Conservation (phyloP, 257 asterid genomes). For the Ajuga chamaepitys region DNA sequence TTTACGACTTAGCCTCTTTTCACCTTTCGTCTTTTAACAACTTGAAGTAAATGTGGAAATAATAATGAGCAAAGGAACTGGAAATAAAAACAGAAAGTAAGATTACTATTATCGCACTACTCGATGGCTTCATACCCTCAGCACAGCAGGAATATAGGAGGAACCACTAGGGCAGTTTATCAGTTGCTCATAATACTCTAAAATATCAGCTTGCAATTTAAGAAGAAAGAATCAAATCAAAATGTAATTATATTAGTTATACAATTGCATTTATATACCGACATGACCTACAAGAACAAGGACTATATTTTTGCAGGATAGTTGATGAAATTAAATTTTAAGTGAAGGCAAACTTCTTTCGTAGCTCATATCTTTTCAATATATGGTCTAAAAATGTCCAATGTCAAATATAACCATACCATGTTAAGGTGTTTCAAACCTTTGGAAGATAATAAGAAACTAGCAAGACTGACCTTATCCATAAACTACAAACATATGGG, state of each 20-base stretch:
- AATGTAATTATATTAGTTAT: too few relatives aligned
- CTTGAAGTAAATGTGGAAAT: slow-evolving; percentile 70
- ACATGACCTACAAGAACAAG: slow-evolving; percentile 1
- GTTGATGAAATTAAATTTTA: not conserved
- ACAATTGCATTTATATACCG: not conserved
- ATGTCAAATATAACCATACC: too few relatives aligned
- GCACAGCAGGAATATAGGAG: slow-evolving; percentile 87
- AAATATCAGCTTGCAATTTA: slow-evolving; percentile 83
- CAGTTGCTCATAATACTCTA: slow-evolving; percentile 89
- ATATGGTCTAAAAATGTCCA: too few relatives aligned
- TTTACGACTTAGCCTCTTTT: slow-evolving; percentile 70
- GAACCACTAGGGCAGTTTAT: slow-evolving; percentile 83
- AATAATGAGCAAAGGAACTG: slow-evolving; percentile 1
- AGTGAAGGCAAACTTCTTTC: not conserved
- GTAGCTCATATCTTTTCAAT: not conserved
- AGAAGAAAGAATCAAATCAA: slow-evolving; percentile 15
- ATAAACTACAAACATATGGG: slow-evolving; percentile 85
- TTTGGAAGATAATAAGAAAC: not conserved
- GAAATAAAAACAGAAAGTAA: slow-evolving; percentile 1
- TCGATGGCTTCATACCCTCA: slow-evolving; percentile 59
- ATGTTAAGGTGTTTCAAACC: not conserved
- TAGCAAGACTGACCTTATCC: slow-evolving; percentile 65
- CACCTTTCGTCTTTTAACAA: slow-evolving; percentile 72
- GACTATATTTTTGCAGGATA: not conserved
- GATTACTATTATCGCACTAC: slow-evolving; percentile 10